Percentiles rank a stretch among this genome's conserved stretches.
phyloP scores from a whole-genome alignment of 495 filamentous ascomycete genomes.

The Tuber calosporum region DNA sequence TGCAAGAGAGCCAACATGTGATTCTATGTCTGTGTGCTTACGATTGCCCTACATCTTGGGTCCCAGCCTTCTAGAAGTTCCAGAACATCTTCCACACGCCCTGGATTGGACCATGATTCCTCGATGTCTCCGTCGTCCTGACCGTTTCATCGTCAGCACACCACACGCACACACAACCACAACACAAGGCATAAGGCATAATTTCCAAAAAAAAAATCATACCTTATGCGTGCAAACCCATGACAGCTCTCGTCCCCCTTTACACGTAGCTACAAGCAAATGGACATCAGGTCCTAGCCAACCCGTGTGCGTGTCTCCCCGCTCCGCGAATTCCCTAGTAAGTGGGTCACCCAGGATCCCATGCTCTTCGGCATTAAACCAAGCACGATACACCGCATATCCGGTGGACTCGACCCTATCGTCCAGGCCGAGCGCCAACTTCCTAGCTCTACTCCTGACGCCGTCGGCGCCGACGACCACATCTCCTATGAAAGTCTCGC shows the following conservation, averaged over 20 bases:
- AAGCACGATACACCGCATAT: conserved; percentile 55
- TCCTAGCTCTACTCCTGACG: conserved; percentile 54
- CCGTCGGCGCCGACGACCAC: conserved; percentile 60
- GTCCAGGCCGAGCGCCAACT: conserved; percentile 57
- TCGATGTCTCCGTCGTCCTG: conserved; percentile 53
- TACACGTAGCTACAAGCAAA: conserved; percentile 57
- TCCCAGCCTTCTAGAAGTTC: conserved; percentile 60
- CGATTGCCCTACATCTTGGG: conserved; percentile 43
- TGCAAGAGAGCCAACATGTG: conserved; percentile 28
- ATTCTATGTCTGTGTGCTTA: conserved; percentile 16
- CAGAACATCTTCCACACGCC: conserved; percentile 55
- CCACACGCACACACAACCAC: conserved; percentile 1
- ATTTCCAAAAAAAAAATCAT: conserved; percentile 14
- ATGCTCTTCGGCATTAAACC: conserved; percentile 56
- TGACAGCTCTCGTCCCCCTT: conserved; percentile 58
- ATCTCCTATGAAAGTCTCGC: conserved; percentile 50
- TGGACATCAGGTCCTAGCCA: conserved; percentile 59
- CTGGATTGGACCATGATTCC: conserved; percentile 60
- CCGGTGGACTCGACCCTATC: conserved; percentile 55
- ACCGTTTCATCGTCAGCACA: conserved; percentile 11
- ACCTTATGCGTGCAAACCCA: conserved; percentile 64
- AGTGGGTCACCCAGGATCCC: conserved; percentile 53
- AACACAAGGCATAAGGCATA: neutral
- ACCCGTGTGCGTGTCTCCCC: conserved; percentile 58
- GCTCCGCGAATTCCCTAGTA: conserved; percentile 53